Evolutionary conservation across 1,284 basidiomycete species (phyloP).

Genomic region (Trichosporon sp.): DNA sequence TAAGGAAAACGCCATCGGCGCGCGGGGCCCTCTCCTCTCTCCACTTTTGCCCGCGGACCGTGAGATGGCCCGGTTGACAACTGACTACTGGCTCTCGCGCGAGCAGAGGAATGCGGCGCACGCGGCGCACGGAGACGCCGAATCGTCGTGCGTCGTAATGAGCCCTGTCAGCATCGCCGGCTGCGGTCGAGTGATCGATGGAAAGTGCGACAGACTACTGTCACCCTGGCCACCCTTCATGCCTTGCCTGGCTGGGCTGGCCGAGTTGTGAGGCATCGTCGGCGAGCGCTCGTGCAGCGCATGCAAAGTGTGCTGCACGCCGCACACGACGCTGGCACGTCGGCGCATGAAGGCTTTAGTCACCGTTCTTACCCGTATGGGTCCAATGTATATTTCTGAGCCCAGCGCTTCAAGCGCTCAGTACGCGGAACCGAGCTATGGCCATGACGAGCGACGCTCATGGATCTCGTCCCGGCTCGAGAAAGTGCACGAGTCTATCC

Average conservation of each 20-base stretch:
- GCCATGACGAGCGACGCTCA: not conserved
- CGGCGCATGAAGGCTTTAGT: not conserved
- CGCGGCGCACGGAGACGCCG: not conserved
- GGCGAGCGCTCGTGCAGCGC: not conserved
- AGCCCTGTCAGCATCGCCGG: not conserved
- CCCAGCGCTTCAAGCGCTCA: not conserved
- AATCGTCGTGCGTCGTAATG: not conserved
- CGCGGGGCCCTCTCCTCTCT: not conserved
- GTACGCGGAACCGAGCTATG: not conserved
- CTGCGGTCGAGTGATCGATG: slow-evolving; percentile 2
- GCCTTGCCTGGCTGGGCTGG: not conserved
- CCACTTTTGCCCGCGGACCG: not conserved
- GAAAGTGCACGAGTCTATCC: not conserved
- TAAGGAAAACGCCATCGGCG: not conserved
- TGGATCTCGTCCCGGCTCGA: not conserved
- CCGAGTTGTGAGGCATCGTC: not conserved
- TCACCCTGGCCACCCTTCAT: not conserved
- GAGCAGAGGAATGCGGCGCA: not conserved
- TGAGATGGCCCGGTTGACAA: not conserved
- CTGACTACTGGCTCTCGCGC: not conserved
- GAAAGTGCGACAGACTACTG: not conserved
- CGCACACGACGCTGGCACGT: not conserved
- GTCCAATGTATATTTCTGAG: no score
- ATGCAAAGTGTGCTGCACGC: no score
- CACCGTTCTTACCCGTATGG: slow-evolving; percentile 1